Evolutionary conservation across 441 rosid species (phyloP).

Genomic region (Gossypium trilobum): DNA sequence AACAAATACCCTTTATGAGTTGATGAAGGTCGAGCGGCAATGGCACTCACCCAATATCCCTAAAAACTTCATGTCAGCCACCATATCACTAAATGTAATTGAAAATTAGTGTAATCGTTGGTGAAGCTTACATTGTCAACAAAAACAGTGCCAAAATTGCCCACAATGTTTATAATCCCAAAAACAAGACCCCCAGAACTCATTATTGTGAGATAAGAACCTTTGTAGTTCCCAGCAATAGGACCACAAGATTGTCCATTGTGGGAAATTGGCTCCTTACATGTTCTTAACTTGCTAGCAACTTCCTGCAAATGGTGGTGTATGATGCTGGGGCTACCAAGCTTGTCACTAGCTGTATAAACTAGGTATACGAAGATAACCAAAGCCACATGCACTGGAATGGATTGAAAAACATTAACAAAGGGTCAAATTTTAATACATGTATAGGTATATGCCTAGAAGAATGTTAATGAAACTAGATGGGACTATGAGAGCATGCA

Average conservation of each 20-base stretch:
- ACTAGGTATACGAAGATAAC: conserved; percentile 80
- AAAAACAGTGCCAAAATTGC: conserved; percentile 85
- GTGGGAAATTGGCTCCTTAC: conserved; percentile 65
- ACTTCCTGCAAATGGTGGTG: conserved; percentile 49
- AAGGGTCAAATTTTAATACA: neutral
- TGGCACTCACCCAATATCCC: conserved; percentile 98
- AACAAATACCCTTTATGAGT: conserved; percentile 86
- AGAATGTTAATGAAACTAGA: neutral
- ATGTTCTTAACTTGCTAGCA: conserved; percentile 53
- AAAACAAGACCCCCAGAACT: conserved; percentile 89
- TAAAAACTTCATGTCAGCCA: conserved; percentile 15
- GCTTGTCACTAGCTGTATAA: conserved; percentile 68
- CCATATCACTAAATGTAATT: neutral
- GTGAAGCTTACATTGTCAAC: conserved; percentile 65
- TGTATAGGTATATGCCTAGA: neutral
- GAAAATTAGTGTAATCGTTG: neutral
- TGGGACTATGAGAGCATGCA: neutral
- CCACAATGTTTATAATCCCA: conserved; percentile 77
- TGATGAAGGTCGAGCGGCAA: conserved; percentile 89
- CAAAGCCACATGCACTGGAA: conserved; percentile 63
- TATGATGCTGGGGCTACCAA: conserved; percentile 66
- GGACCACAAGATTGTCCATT: conserved; percentile 75
- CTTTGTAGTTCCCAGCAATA: conserved; percentile 61
- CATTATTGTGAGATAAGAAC: conserved; percentile 79
- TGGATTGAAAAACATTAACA: neutral